Base-by-base conservation (phyloP, 1,284 basidiomycete genomes). In the Marasmius tenuissimus region DNA sequence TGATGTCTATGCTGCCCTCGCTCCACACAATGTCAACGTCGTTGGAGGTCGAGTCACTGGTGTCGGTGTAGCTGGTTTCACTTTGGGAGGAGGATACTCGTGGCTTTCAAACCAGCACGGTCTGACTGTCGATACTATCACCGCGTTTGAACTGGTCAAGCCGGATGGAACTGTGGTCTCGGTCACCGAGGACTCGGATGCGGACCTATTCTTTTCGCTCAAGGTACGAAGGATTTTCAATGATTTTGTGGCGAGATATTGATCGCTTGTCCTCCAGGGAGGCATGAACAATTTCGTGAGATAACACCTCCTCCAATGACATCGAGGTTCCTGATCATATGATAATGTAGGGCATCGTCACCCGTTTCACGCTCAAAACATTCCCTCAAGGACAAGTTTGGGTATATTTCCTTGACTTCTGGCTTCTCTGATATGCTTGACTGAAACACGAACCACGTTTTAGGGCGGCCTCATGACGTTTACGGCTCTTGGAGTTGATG, bases 391-490 rank as follows among this genome's bases (percentile, higher is more conserved):
- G 73, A 4, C 65, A 80, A 64, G 78, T 84, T 60, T 85, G 82
- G 83, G 82, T 81, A 65, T 4, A 76, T 59, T 27, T 6, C n/a
- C 22, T 27, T 27, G 9, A 18, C 53, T 20, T 49, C 12, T 14
- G 49, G n/a, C 33, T 22, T n/a, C 12, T 56, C 3, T 22, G 22
- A 18, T 16, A 61, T 42, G 52, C 40, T 40, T 3, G 33, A 42
- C n/a, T n/a, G 12, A 16, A 60, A 12, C 3, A 27, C 27, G 27
- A 2, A 27, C 38, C 42, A 50, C 45, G 5, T 27, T 27, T 27
- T 62, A 88, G 87, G 87, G 86, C 22, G 88, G 88, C 1, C 62
- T 79, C 0, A 78, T 86, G 16, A 74, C 73, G 2, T 81, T 80
- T 62, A 76, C 73, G 11, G 69, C 58, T 4, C 69, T 76, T 16